Conservation (phyloP, 83 land plant species). For the Picea engelmannii region DNA sequence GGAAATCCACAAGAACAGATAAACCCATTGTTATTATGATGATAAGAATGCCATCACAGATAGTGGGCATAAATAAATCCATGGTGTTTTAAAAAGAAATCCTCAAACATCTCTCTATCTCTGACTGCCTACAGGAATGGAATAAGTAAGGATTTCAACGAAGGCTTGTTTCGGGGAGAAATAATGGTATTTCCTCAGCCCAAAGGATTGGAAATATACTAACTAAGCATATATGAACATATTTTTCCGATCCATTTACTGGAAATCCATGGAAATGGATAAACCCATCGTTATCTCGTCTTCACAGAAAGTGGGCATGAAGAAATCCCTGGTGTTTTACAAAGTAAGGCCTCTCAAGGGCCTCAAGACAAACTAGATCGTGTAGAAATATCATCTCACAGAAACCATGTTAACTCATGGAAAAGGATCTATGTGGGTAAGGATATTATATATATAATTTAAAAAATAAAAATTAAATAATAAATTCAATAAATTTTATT, state of each 20-base stretch:
- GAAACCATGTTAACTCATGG: neutral
- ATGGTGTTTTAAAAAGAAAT: too few relatives aligned
- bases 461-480: too few relatives aligned
- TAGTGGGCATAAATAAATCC: too few relatives aligned
- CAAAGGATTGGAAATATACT: constrained; percentile 37
- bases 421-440: neutral
- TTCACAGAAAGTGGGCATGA: constrained; percentile 35
- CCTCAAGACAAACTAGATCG: constrained; percentile 47
- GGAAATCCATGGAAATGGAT: constrained; percentile 53
- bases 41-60: too few relatives aligned
- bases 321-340: constrained; percentile 52
- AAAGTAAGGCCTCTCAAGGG: constrained; percentile 39
- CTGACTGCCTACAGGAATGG: too few relatives aligned
- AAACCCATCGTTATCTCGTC: constrained; percentile 20
- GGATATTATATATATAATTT: neutral
- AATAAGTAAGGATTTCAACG: neutral
- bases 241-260: constrained; percentile 37
- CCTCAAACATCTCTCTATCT: too few relatives aligned
- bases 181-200: constrained; percentile 59
- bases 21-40: too few relatives aligned
- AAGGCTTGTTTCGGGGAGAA: constrained; percentile 26
- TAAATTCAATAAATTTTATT: too few relatives aligned
- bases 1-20: too few relatives aligned
- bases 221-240: constrained; percentile 40
- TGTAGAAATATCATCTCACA: constrained; percentile 47